Base-by-base conservation (phyloP, 768 basidiomycete species). In the Boletus pseudo-olivaceus region DNA sequence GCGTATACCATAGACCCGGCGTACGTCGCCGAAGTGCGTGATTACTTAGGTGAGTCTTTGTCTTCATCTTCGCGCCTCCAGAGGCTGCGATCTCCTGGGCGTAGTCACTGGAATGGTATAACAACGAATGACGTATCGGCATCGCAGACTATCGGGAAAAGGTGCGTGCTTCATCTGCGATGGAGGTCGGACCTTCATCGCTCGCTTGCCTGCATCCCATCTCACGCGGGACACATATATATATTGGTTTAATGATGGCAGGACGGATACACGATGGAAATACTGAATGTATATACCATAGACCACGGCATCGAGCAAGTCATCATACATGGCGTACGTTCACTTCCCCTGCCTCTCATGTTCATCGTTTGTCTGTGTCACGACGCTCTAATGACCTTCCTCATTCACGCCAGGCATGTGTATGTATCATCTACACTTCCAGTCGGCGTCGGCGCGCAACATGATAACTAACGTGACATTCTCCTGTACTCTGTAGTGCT, bases 221-320 rank as follows among this genome's bases (percentile, higher is more conserved):
- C 55, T 47, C 23, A 49, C 7, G 23, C 17, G 5, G 44, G 27
- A 27, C 1, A 29, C 7, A 37, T 37, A 2, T 11, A 20, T 11
- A 37, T 40, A 6, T 30, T 29, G 41, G 7, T 6, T 37, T 35
- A 27, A 30, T 23, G 15, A 34, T 37, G 40, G 26, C 35, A 94
- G 90, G 93, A 95, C 62, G 94, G 95, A 20, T 98, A 97, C 72
- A 93, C 92, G 9, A 74, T 88, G 67, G 90, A 95, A 60, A 80
- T 76, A 0, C 66, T 94, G 11, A 83, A 93, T 55, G 78, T 98
- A 14, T 85, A 88, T 69, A 79, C 81, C 30, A 65, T 85, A 32
- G 75, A 64, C 9, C 47, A 75, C 35, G 82, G 80, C 3, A 62
- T 68, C 3, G 84, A 88, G 59, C 73, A 70, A 49, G 74, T 87